Conservation (phyloP, 2,329 filamentous ascomycete species). For the Trematosphaeria pertusa region DNA sequence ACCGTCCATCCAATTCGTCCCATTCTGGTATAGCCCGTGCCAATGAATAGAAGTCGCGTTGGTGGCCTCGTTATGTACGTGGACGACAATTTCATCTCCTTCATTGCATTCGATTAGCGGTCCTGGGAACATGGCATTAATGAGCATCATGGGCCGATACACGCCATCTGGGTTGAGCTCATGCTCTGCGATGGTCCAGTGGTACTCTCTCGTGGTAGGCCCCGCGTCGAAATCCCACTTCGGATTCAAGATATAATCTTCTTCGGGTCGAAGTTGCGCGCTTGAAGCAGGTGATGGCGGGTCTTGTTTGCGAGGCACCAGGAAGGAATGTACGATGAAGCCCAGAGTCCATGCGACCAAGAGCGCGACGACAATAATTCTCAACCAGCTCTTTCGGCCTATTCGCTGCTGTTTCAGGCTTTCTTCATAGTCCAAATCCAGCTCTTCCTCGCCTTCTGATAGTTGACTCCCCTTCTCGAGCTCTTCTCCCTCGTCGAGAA, state of each 20-base stretch:
- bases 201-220: conserved; percentile 62
- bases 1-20: conserved; percentile 59
- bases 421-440: conserved; percentile 11
- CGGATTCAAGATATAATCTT: conserved; percentile 60
- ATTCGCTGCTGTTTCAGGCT: conserved; percentile 4
- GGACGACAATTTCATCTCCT: conserved; percentile 71
- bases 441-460: conserved; percentile 20
- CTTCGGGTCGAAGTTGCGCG: conserved; percentile 28
- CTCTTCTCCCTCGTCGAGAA: conserved; percentile 20
- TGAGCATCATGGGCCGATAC: conserved; percentile 50
- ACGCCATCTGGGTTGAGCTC: conserved; percentile 65
- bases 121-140: conserved; percentile 50
- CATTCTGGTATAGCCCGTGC: conserved; percentile 65
- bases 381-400: conserved; percentile 17
- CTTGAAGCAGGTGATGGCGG: neutral
- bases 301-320: conserved; percentile 7
- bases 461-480: conserved; percentile 9
- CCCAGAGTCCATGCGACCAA: conserved; percentile 22
- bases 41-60: conserved; percentile 70
- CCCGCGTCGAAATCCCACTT: conserved; percentile 63
- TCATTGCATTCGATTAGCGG: conserved; percentile 56
- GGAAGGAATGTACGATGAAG: conserved; percentile 20
- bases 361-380: conserved; percentile 13
- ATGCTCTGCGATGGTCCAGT: conserved; percentile 67
- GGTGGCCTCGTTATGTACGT: conserved; percentile 60